phyloP scores from a whole-genome alignment of 805 yeast species.

The Zygoascus bituminiphila region DNA sequence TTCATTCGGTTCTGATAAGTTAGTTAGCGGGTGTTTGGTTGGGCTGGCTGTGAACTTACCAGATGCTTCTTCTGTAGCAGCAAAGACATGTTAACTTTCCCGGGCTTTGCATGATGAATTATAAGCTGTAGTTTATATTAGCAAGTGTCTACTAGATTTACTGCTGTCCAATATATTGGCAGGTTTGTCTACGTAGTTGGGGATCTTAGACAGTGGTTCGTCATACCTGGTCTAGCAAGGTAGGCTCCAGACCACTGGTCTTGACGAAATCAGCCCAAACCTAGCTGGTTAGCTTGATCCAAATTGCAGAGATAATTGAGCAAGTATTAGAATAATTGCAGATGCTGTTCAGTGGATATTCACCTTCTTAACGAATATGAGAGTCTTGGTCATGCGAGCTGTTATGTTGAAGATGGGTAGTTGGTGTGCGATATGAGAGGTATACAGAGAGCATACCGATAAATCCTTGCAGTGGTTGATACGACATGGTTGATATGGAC shows the following conservation, averaged over 20 bases:
- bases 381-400: conserved; percentile 4
- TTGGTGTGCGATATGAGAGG: not conserved
- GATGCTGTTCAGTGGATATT: not conserved
- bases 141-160: conserved; percentile 1
- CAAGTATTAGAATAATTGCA: not conserved
- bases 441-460: not conserved
- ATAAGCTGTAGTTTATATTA: conserved; percentile 18
- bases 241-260: conserved; percentile 27
- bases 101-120: conserved; percentile 26
- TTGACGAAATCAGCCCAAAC: conserved; percentile 26
- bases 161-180: too few species aligned
- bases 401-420: not conserved
- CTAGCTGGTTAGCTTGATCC: conserved; percentile 8
- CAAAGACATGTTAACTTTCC: conserved; percentile 28
- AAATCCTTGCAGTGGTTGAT: not conserved
- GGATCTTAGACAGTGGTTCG: too few species aligned
- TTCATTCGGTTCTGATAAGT: conserved; percentile 30
- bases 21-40: not conserved
- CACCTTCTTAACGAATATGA: conserved; percentile 6
- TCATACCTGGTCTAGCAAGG: conserved; percentile 21
- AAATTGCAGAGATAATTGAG: not conserved
- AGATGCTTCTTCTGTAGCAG: conserved; percentile 30
- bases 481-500: too few species aligned
- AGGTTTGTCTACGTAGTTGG: too few species aligned
- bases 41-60: conserved; percentile 15